These are phyloP conservation scores for Erysimum cheiri DNA, from an alignment of 441 rosid species.

Conservation along the genomic window DNA sequence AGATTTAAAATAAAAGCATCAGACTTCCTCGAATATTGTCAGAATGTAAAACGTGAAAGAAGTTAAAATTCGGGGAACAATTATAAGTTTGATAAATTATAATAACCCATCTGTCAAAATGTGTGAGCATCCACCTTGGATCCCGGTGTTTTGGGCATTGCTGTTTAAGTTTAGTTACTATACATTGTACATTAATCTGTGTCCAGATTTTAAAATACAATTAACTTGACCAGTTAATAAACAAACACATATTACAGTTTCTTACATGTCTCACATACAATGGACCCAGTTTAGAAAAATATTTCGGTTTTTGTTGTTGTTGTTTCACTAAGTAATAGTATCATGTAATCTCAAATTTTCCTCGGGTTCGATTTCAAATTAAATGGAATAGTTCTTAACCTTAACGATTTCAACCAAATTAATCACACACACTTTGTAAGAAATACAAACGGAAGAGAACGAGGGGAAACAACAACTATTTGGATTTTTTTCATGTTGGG, in stretches of 20 bases:
- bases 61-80: slow-evolving; percentile 22
- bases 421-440: neutral
- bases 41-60: slow-evolving; percentile 39
- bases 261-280: neutral
- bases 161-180: slow-evolving; percentile 10
- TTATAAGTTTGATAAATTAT: slow-evolving; percentile 22
- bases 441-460: neutral
- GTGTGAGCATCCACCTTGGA: slow-evolving; percentile 37
- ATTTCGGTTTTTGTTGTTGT: neutral
- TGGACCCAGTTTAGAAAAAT: neutral
- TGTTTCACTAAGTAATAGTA: neutral
- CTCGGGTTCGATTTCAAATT: neutral
- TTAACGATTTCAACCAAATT: neutral
- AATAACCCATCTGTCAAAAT: slow-evolving; percentile 27
- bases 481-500: slow-evolving; percentile 30
- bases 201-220: neutral
- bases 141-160: slow-evolving; percentile 29
- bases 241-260: slow-evolving; percentile 8
- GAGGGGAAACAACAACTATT: slow-evolving; percentile 27
- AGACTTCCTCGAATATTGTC: slow-evolving; percentile 44
- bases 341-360: neutral
- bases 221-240: neutral
- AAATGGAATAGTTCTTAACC: neutral
- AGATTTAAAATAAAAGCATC: slow-evolving; percentile 17
- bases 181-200: slow-evolving; percentile 7